A percentile compares a stretch with the other conserved stretches of the same genome.
Evolutionary conservation across 2,329 filamentous ascomycete genomes (phyloP).

Genomic region (Sporothrix schenckii): DNA sequence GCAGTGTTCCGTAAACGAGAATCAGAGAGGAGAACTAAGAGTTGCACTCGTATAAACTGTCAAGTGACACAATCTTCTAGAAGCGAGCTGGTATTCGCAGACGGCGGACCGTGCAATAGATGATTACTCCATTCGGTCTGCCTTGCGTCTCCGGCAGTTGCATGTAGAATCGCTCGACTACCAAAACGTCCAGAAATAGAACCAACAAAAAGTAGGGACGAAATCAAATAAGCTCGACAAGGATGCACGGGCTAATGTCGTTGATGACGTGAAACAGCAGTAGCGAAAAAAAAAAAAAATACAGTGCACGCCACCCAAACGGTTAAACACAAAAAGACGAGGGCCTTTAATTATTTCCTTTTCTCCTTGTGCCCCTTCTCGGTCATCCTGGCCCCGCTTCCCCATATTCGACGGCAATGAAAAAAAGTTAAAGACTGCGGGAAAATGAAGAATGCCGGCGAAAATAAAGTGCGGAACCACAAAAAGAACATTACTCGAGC

Average conservation of each 20-base stretch:
- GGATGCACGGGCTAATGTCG: background rate
- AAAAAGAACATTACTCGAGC: background rate
- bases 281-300: background rate
- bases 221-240: background rate
- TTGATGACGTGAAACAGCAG: background rate
- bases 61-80: background rate
- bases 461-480: background rate
- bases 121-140: background rate
- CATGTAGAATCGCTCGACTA: background rate
- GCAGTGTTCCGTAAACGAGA: too few species aligned
- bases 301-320: slow-evolving; percentile 3
- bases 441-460: background rate
- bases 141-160: slow-evolving; percentile 1
- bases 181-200: background rate
- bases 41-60: background rate
- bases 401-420: background rate
- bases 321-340: background rate
- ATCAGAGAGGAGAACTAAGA: too few species aligned
- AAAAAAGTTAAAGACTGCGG: slow-evolving; percentile 3
- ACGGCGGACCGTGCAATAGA: background rate
- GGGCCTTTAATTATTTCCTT: background rate
- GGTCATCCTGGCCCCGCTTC: background rate
- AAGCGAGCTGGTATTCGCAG: background rate
- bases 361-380: background rate
- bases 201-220: background rate